These are phyloP conservation scores for Suhomyces sp. DNA, from an alignment of 805 yeast species.

Conservation along the genomic window DNA sequence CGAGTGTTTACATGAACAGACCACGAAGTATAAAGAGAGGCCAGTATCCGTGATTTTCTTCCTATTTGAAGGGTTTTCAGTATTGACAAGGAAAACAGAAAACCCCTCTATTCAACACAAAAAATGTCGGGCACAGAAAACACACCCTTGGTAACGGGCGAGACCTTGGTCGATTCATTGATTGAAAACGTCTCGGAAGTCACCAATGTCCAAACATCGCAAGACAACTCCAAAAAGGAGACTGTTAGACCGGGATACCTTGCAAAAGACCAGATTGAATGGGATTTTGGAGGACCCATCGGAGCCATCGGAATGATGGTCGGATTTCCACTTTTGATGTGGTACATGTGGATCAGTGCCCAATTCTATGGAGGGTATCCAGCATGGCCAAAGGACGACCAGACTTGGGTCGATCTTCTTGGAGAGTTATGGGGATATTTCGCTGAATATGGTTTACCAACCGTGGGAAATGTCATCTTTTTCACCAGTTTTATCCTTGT, in stretches of 20 bases:
- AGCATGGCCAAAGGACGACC: slow-evolving; percentile 63
- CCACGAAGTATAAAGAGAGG: no score
- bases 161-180: no score
- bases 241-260: slow-evolving; percentile 27
- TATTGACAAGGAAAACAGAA: no score
- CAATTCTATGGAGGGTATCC: slow-evolving; percentile 72
- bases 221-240: neutral
- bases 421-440: slow-evolving; percentile 43
- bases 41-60: no score
- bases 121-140: no score
- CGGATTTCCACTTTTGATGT: slow-evolving; percentile 92
- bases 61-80: no score
- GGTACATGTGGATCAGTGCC: slow-evolving; percentile 93
- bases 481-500: slow-evolving; percentile 67
- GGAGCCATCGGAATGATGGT: slow-evolving; percentile 91
- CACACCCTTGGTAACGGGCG: no score
- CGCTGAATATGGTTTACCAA: slow-evolving; percentile 57
- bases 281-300: slow-evolving; percentile 90
- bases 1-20: no score
- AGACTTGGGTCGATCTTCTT: slow-evolving; percentile 52
- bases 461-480: slow-evolving; percentile 60
- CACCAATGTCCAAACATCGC: no score
- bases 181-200: no score
- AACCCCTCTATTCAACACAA: no score
- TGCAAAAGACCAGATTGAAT: slow-evolving; percentile 56